Evolutionary conservation across 805 yeast genomes (phyloP).

Genomic region (Lipomyces sp.): DNA sequence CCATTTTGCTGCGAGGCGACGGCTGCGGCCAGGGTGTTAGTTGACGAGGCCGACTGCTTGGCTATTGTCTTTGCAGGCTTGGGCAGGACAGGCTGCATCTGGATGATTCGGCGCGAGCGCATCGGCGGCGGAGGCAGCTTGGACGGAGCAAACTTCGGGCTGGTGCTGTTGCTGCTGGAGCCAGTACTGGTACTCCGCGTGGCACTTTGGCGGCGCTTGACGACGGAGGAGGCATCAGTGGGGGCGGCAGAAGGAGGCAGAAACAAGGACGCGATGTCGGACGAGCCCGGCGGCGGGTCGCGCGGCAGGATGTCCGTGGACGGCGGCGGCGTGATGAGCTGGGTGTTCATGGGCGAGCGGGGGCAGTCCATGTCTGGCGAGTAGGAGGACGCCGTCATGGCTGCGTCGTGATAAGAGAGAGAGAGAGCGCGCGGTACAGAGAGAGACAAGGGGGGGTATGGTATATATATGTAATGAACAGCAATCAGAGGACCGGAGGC

Average conservation of each 20-base stretch:
- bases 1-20: neutral
- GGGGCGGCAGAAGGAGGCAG: slow-evolving; percentile 20
- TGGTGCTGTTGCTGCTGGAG: neutral
- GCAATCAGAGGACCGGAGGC: no score
- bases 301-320: slow-evolving; percentile 25
- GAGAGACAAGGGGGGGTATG: no score
- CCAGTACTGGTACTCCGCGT: neutral
- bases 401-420: no score
- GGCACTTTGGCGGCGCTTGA: neutral
- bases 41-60: no score
- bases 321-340: slow-evolving; percentile 28
- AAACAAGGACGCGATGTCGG: slow-evolving; percentile 15
- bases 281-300: slow-evolving; percentile 13
- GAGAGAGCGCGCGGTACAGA: no score
- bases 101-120: slow-evolving; percentile 28
- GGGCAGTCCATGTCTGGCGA: no score
- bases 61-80: slow-evolving; percentile 11
- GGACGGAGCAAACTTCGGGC: slow-evolving; percentile 6
- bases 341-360: no score
- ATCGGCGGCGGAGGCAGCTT: slow-evolving; percentile 28
- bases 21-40: neutral
- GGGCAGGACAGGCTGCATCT: slow-evolving; percentile 28
- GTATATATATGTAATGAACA: no score
- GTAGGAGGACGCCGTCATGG: neutral
- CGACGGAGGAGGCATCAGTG: no score